Base-by-base conservation (phyloP, 2,329 filamentous ascomycete species). In the Exophiala xenobiotica region DNA sequence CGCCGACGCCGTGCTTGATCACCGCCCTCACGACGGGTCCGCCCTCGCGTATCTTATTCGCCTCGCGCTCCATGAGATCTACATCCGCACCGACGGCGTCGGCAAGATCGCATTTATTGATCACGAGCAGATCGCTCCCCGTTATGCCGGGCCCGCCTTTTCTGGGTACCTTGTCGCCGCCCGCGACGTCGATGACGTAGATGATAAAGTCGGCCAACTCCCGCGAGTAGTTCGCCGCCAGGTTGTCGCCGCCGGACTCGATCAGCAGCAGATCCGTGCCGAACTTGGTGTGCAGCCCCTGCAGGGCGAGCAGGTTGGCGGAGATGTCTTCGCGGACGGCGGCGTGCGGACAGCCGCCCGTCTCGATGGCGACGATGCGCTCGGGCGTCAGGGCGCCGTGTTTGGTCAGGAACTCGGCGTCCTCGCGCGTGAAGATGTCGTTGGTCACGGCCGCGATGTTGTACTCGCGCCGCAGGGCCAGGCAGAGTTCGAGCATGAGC, bases 91-190 rank as follows among this genome's bases (percentile, higher is more conserved):
- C 93, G 19, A 99, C 85, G 4, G 88, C 82, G 72, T 91, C 86
- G 0, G 93, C 91, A 59, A 99, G 71, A 73, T 99, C 93, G 38
- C 91, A 96, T 83, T 99, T 99, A 73, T 99, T 99, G 45, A 99
- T 89, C 16, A 99, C 81, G 59, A 99, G 72, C 69, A 99, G 69
- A 66, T 99, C 93, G 63, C 88, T 93, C 74, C 96, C 92, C 4
- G 93, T 99, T 68, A 99, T 99, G 1, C 93, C 93, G 0, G 93
- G 93, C 0, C 93, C 93, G 22, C 93, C 93, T 75, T 99, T 99
- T 22, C 93, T 76, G 0, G 93, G 93, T 44, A 99, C 86, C 80
- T 99, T 99, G 71, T 99, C 93, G 9, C 93, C 93, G 18, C 93
- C 93, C 49, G 85, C 88, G 14, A 99, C 93, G 71, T 99, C 93